phyloP scores from a whole-genome alignment of 163 green algal species.

The Coccomyxa subellipsoidea region DNA sequence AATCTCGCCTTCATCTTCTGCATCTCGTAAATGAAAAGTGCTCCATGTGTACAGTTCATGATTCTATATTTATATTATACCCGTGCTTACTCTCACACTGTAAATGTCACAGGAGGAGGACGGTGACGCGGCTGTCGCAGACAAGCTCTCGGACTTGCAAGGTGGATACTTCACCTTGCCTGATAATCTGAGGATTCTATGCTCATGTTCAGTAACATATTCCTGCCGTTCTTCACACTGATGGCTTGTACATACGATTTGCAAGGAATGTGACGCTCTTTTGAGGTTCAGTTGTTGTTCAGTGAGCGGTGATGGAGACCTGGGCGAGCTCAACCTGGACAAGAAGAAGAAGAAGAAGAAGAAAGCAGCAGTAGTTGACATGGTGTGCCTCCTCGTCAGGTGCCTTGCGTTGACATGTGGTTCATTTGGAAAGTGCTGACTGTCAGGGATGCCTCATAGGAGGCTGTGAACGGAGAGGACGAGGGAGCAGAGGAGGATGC shows the following conservation, averaged over 20 bases:
- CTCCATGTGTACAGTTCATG: too few species aligned
- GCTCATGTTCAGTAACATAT: too few species aligned
- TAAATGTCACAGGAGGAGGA: not conserved
- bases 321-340: constrained; percentile 20
- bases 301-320: constrained; percentile 8
- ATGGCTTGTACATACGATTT: too few species aligned
- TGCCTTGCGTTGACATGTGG: too few species aligned
- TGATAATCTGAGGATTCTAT: too few species aligned
- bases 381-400: not conserved
- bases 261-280: not conserved
- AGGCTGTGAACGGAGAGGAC: constrained; percentile 40
- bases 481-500: constrained; percentile 31
- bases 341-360: constrained; percentile 69
- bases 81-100: not conserved
- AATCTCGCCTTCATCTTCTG: too few species aligned
- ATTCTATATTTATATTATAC: not conserved
- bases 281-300: not conserved
- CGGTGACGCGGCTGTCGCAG: not conserved
- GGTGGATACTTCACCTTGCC: not conserved
- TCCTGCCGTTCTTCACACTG: too few species aligned
- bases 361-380: constrained; percentile 19
- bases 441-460: too few species aligned
- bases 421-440: too few species aligned
- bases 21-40: too few species aligned
- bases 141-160: constrained; percentile 8